Evolutionary conservation across 192 early-diverging fungal genomes (phyloP).

Genomic region (Coemansia aciculifera): DNA sequence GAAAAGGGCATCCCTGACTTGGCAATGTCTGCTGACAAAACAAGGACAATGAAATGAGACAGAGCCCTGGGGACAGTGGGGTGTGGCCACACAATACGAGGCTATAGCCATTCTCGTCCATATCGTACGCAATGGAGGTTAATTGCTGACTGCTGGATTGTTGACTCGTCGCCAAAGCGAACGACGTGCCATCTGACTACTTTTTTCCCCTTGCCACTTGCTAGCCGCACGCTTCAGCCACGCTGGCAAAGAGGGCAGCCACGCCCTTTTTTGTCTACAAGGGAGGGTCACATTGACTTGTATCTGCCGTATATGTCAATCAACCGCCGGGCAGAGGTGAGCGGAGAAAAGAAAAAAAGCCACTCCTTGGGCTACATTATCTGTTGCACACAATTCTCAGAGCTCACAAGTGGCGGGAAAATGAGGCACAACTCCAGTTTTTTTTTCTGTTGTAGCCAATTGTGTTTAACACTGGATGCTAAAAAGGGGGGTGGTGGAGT

Average conservation of each 20-base stretch:
- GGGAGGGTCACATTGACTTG: background rate
- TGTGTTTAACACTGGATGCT: background rate
- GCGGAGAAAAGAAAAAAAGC: background rate
- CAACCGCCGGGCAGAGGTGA: background rate
- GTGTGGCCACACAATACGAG: background rate
- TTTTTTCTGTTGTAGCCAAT: background rate
- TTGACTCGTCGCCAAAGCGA: no score
- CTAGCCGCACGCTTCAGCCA: background rate
- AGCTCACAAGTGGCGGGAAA: background rate
- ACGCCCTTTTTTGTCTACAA: background rate
- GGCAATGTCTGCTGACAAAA: background rate
- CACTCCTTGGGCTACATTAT: background rate
- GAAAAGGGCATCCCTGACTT: background rate
- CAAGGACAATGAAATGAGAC: background rate
- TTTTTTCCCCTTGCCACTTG: background rate
- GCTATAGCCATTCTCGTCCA: background rate
- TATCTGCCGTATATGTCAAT: background rate
- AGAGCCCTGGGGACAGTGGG: slow-evolving; percentile 2
- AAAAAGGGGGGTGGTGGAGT: background rate
- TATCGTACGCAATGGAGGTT: no score
- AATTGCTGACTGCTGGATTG: no score
- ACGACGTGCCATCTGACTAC: background rate
- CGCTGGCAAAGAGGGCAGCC: background rate
- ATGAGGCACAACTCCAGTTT: background rate
- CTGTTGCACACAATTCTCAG: background rate